Evolutionary conservation across 1,284 basidiomycete species (phyloP).

Genomic region (Sanghuangporus baumii): DNA sequence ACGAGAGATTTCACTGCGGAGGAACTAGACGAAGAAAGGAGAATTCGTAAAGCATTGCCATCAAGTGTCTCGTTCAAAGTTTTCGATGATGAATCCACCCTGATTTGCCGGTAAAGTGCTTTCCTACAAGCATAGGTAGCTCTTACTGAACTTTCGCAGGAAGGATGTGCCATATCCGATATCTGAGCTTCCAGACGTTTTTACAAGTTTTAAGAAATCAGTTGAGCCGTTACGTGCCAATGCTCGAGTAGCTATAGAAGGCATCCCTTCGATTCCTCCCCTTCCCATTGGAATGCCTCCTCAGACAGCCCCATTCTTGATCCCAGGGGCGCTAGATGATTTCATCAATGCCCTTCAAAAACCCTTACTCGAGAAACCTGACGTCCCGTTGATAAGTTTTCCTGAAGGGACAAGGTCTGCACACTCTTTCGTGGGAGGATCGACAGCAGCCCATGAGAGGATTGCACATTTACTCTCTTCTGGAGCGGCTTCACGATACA

Average conservation of each 20-base stretch:
- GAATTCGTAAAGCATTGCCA: neutral
- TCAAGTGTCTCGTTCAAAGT: conserved; percentile 14
- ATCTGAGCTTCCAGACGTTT: conserved; percentile 34
- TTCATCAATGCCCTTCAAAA: conserved; percentile 15
- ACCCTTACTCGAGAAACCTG: conserved; percentile 11
- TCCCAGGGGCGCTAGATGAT: conserved; percentile 6
- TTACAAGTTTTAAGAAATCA: conserved; percentile 38
- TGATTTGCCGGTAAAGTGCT: conserved; percentile 18
- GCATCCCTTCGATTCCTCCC: neutral
- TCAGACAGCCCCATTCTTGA: conserved; percentile 15
- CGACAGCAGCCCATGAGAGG: conserved; percentile 32
- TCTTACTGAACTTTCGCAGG: neutral
- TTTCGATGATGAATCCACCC: conserved; percentile 21
- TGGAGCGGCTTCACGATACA: conserved; percentile 35
- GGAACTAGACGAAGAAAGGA: conserved; percentile 19
- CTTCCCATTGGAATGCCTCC: conserved; percentile 13
- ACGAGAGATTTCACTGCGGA: conserved; percentile 29
- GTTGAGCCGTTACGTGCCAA: conserved; percentile 33
- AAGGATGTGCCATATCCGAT: conserved; percentile 32
- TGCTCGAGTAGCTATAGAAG: conserved; percentile 19
- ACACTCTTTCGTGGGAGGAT: conserved; percentile 38
- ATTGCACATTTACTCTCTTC: conserved; percentile 30
- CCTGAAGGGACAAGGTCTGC: conserved; percentile 26
- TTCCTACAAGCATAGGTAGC: neutral
- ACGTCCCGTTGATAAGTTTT: neutral